Evolutionary conservation across 495 filamentous ascomycete species (phyloP).

Genomic region (Podospora didyma): DNA sequence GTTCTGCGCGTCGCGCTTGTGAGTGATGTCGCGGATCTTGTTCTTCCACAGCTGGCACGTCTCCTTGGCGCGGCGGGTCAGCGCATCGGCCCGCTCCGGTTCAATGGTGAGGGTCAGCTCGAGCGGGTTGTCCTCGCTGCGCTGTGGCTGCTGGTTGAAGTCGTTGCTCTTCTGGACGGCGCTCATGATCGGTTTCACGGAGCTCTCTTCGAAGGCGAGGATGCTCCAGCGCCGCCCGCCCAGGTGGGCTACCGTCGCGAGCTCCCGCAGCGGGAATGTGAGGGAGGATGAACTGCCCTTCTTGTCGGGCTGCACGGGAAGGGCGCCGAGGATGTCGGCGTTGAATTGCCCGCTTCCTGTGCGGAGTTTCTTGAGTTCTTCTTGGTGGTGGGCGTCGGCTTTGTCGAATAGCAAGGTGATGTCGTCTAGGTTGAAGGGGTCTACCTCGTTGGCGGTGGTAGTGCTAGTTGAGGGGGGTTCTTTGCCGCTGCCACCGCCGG

Average conservation of each 20-base stretch:
- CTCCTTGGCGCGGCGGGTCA: constrained; percentile 53
- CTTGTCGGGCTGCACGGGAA: constrained; percentile 59
- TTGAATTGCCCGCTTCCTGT: constrained; percentile 58
- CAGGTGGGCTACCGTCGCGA: constrained; percentile 73
- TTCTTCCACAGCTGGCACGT: constrained; percentile 60
- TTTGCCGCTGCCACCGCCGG: constrained; percentile 1
- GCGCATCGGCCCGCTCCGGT: constrained; percentile 54
- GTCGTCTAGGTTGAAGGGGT: constrained; percentile 66
- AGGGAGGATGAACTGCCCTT: constrained; percentile 16
- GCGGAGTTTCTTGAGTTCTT: constrained; percentile 60
- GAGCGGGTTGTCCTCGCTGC: constrained; percentile 60
- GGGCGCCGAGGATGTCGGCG: constrained; percentile 58
- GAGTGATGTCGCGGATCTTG: constrained; percentile 46
- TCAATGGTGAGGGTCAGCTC: constrained; percentile 73
- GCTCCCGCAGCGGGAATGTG: constrained; percentile 58
- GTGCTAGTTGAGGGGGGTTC: constrained; percentile 24
- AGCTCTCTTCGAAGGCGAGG: constrained; percentile 50
- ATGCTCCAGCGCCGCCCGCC: constrained; percentile 64
- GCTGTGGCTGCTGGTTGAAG: constrained; percentile 70
- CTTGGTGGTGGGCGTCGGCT: constrained; percentile 52
- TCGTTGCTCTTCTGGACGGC: constrained; percentile 61
- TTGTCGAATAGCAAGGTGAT: constrained; percentile 57
- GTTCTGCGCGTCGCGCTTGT: constrained; percentile 61
- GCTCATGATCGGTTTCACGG: constrained; percentile 67
- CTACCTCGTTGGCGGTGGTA: constrained; percentile 32